Percentiles rank a stretch among this genome's conserved stretches.
Conservation (phyloP, 1,284 basidiomycete species). For the Exobasidium rhododendri region DNA sequence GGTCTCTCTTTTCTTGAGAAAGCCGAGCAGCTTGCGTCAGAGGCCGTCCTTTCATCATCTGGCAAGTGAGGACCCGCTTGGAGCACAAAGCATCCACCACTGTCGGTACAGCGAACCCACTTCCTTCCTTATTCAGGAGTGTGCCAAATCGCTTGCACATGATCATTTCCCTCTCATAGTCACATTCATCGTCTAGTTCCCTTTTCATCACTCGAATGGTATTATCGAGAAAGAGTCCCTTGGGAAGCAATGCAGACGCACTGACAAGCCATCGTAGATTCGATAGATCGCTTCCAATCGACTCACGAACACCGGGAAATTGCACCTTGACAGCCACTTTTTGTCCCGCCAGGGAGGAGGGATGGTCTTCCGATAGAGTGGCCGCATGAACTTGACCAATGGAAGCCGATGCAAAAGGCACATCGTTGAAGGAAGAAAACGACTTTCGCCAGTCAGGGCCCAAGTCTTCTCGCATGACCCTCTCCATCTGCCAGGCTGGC, state of each 20-base stretch:
- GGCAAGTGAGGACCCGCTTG: slow-evolving; percentile 80
- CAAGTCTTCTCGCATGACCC: slow-evolving; percentile 72
- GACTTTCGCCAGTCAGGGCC: slow-evolving; percentile 71
- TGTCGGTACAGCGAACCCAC: slow-evolving; percentile 75
- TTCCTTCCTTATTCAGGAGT: slow-evolving; percentile 33
- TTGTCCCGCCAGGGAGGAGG: slow-evolving; percentile 32
- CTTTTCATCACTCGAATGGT: slow-evolving; percentile 83
- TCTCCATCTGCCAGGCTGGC: slow-evolving; percentile 94
- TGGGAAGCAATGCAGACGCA: slow-evolving; percentile 75
- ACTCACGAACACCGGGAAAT: slow-evolving; percentile 84
- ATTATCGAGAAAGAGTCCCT: slow-evolving; percentile 71
- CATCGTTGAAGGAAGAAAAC: slow-evolving; percentile 75
- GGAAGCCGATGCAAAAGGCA: slow-evolving; percentile 91
- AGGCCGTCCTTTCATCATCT: slow-evolving; percentile 76
- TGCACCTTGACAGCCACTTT: slow-evolving; percentile 87
- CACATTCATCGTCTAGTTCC: slow-evolving; percentile 91
- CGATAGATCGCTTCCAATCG: slow-evolving; percentile 80
- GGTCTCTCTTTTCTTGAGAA: slow-evolving; percentile 70
- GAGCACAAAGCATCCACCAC: slow-evolving; percentile 75
- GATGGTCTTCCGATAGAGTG: slow-evolving; percentile 58
- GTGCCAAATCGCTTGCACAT: slow-evolving; percentile 66
- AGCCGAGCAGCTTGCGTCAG: slow-evolving; percentile 66
- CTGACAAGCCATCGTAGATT: slow-evolving; percentile 81
- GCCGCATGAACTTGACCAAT: slow-evolving; percentile 94
- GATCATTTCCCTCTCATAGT: slow-evolving; percentile 82